These are phyloP conservation scores for Thozetella sp. DNA, from an alignment of 495 filamentous ascomycete genomes.

Conservation along the genomic window DNA sequence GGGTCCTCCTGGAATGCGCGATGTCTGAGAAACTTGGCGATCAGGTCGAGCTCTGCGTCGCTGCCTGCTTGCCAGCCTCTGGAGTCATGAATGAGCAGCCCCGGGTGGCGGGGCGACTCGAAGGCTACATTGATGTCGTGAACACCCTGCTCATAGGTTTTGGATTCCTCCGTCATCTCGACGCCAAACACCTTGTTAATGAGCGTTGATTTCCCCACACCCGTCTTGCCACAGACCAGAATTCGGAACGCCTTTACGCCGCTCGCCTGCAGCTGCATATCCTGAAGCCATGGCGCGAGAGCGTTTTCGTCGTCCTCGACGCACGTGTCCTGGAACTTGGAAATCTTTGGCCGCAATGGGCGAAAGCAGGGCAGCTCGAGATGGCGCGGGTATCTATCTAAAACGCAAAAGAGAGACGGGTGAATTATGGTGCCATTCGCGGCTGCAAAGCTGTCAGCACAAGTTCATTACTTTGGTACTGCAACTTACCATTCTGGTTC, in stretches of 20 bases:
- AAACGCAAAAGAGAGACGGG: conserved; percentile 30
- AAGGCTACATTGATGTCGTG: background rate
- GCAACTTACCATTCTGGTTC: too few relatives aligned
- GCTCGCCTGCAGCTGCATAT: conserved; percentile 12
- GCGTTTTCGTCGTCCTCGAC: conserved; percentile 13
- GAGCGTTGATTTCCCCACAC: conserved; percentile 35
- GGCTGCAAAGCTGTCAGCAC: background rate
- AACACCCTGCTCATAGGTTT: background rate
- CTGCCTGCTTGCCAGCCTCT: background rate
- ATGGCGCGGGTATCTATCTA: too few relatives aligned
- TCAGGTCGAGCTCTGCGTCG: background rate
- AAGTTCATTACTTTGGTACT: too few relatives aligned
- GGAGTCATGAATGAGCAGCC: background rate
- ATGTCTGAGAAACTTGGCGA: background rate
- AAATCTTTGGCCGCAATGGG: too few relatives aligned
- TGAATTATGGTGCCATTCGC: conserved; percentile 32
- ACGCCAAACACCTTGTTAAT: conserved; percentile 36
- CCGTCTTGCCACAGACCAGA: conserved; percentile 33
- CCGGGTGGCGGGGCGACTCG: background rate
- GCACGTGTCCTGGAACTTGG: too few relatives aligned
- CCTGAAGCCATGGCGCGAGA: conserved; percentile 14
- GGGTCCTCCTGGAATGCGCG: background rate
- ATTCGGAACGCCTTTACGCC: conserved; percentile 27
- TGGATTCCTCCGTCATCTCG: too few relatives aligned
- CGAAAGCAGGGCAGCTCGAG: too few relatives aligned